Evolutionary conservation across 2,329 filamentous ascomycete genomes (phyloP).

Genomic region (Penicillium sp.): DNA sequence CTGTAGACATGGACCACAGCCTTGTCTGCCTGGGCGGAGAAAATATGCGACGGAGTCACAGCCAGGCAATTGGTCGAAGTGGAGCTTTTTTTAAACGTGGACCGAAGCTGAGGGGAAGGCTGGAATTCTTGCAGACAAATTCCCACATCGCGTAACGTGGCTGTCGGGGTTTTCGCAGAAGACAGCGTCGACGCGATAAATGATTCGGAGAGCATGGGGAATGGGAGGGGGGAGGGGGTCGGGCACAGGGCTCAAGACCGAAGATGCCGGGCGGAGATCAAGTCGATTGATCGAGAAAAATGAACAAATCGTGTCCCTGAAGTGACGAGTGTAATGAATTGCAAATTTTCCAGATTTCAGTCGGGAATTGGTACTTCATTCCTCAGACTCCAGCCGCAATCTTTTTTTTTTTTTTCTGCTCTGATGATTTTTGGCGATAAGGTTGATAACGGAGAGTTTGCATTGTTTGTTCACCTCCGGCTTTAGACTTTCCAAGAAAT

Average conservation of each 20-base stretch:
- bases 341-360: no score
- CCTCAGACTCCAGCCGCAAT: no score
- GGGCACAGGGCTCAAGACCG: no score
- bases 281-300: no score
- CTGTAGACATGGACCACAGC: constrained; percentile 91
- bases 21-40: constrained; percentile 85
- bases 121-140: constrained; percentile 81
- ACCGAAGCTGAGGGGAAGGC: constrained; percentile 67
- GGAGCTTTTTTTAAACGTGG: constrained; percentile 86
- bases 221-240: constrained; percentile 14
- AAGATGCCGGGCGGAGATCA: no score
- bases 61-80: constrained; percentile 73
- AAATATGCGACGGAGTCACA: constrained; percentile 74
- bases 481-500: constrained; percentile 1
- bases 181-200: constrained; percentile 43
- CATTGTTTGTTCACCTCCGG: constrained; percentile 24
- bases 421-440: constrained; percentile 13
- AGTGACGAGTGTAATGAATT: no score
- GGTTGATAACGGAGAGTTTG: constrained; percentile 29
- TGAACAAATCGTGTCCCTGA: no score
- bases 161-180: constrained; percentile 38
- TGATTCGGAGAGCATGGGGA: constrained; percentile 45
- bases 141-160: constrained; percentile 67
- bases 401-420: constrained; percentile 15
- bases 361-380: no score